Conservation (phyloP, 345 rosid species). For the Boechera stricta region DNA sequence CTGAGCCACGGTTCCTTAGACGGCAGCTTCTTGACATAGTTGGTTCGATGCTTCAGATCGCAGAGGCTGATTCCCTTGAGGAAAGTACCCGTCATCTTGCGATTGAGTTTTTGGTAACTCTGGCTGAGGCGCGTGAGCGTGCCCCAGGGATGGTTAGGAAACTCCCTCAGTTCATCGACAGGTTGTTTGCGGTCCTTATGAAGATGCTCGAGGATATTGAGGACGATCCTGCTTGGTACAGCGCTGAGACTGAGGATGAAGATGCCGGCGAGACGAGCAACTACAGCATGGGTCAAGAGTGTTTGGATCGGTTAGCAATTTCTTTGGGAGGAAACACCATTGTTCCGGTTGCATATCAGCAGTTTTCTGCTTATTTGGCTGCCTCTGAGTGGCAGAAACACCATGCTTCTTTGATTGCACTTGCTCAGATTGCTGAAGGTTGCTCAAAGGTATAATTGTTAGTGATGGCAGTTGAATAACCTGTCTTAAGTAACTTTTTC, state of each 20-base stretch:
- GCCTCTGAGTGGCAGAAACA: conserved; percentile 99
- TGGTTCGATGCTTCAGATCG: conserved; percentile 94
- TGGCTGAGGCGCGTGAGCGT: conserved; percentile 96
- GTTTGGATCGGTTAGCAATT: conserved; percentile 93
- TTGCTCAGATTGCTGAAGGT: conserved; percentile 99
- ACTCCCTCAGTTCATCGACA: conserved; percentile 89
- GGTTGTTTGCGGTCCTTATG: conserved; percentile 90
- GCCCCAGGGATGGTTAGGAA: conserved; percentile 99
- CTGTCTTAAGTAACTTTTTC: background rate
- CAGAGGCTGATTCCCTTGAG: conserved; percentile 90
- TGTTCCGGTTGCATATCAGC: conserved; percentile 96
- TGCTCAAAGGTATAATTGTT: conserved; percentile 74
- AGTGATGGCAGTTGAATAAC: background rate
- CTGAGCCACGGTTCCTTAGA: conserved; percentile 89
- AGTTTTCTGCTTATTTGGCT: conserved; percentile 81
- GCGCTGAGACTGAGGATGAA: conserved; percentile 89
- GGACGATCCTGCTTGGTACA: conserved; percentile 94
- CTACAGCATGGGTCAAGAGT: conserved; percentile 95
- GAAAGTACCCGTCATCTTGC: conserved; percentile 95
- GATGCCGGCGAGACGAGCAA: conserved; percentile 96
- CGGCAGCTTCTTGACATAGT: conserved; percentile 93
- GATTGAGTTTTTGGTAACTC: conserved; percentile 88
- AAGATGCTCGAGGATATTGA: conserved; percentile 88
- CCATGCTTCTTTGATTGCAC: conserved; percentile 94
- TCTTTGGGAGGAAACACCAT: conserved; percentile 96